phyloP scores from a whole-genome alignment of 768 basidiomycete species.

The Podaxis carcinomalis region DNA sequence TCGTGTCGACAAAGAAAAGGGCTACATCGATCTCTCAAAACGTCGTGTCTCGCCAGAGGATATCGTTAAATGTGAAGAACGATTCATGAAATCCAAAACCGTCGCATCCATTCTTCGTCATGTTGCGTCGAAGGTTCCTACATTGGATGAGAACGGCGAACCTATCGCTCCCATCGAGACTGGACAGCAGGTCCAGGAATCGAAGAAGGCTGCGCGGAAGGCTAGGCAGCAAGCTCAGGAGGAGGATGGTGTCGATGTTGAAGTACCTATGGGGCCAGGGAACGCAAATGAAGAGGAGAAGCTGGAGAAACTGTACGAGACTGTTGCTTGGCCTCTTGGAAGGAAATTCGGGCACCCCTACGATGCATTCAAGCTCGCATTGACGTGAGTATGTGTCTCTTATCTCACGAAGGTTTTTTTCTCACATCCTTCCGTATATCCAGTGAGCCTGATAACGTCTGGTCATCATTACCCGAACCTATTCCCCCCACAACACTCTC shows the following conservation, averaged over 20 bases:
- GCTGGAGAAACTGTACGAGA: constrained; percentile 84
- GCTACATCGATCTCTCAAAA: constrained; percentile 99
- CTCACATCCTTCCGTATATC: constrained; percentile 1
- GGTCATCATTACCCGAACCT: constrained; percentile 58
- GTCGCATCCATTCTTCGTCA: constrained; percentile 92
- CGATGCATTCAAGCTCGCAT: constrained; percentile 96
- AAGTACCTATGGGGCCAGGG: constrained; percentile 30
- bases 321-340: constrained; percentile 90
- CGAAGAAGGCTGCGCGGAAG: constrained; percentile 39
- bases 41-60: constrained; percentile 97
- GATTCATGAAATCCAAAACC: constrained; percentile 96
- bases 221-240: constrained; percentile 30
- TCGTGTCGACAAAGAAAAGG: constrained; percentile 98
- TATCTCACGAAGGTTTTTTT: not conserved
- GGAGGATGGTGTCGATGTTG: constrained; percentile 38
- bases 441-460: constrained; percentile 67
- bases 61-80: constrained; percentile 97
- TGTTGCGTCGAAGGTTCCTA: constrained; percentile 78
- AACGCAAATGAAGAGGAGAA: constrained; percentile 68
- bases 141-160: constrained; percentile 34
- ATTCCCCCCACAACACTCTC: constrained; percentile 52
- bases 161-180: constrained; percentile 22
- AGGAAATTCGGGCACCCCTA: constrained; percentile 92
- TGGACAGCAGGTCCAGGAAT: constrained; percentile 43
- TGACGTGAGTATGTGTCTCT: constrained; percentile 59